Evolutionary conservation across 2,329 filamentous ascomycete genomes (phyloP).

Genomic region (Talaromyces sp.): DNA sequence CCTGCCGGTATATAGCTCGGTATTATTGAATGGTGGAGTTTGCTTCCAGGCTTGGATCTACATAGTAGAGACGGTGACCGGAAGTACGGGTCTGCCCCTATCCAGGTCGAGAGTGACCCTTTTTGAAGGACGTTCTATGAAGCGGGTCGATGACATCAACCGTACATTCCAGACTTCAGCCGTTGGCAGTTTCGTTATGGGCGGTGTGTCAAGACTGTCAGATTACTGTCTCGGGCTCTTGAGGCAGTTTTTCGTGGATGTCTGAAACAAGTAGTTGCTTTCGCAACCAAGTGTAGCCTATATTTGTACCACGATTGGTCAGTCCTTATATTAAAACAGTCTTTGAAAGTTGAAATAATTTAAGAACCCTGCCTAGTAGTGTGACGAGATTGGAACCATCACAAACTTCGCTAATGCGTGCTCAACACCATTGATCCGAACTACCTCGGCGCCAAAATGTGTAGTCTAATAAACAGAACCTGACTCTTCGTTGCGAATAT

Average conservation of each 20-base stretch:
- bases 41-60: not conserved
- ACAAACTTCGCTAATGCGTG: not conserved
- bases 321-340: not conserved
- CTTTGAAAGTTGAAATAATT: not conserved
- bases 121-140: not conserved
- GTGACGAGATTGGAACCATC: not conserved
- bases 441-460: not conserved
- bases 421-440: not conserved
- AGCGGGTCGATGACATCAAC: constrained; percentile 9
- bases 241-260: not conserved
- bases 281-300: not conserved
- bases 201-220: constrained; percentile 1
- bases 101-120: not conserved
- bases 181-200: not conserved
- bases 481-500: not conserved
- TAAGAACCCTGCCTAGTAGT: not conserved
- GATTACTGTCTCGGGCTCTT: not conserved
- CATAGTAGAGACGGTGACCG: not conserved
- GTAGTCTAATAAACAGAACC: not conserved
- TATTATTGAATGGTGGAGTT: not conserved
- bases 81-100: not conserved
- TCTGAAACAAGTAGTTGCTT: not conserved
- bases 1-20: not conserved
- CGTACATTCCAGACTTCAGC: not conserved
- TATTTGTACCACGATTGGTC: not conserved